These are phyloP conservation scores for Multifurca ochricompacta DNA, from an alignment of 768 basidiomycete genomes.

Conservation along the genomic window DNA sequence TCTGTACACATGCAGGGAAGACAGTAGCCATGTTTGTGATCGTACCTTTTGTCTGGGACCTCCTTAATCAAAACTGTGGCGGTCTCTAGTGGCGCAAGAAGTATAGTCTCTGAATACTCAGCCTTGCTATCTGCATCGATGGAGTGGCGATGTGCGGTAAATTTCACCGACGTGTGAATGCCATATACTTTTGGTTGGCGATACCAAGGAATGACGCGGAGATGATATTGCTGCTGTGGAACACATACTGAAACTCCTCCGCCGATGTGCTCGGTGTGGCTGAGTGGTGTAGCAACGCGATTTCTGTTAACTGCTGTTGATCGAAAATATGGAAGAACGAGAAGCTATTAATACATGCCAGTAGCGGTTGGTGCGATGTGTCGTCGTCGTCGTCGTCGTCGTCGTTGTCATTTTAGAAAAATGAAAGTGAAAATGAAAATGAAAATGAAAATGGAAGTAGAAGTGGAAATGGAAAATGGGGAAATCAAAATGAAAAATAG, in stretches of 20 bases:
- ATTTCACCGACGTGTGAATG: neutral
- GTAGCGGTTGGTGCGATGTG: neutral
- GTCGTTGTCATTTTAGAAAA: neutral
- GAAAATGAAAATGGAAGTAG: neutral
- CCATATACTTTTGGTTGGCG: neutral
- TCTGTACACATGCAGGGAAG: neutral
- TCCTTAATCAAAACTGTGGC: neutral
- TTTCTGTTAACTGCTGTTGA: neutral
- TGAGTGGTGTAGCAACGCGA: constrained; percentile 9
- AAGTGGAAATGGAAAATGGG: too few relatives aligned
- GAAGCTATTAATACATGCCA: constrained; percentile 10
- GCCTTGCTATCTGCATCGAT: neutral
- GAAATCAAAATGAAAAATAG: neutral
- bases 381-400: neutral
- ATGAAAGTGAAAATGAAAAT: neutral
- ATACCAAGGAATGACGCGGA: neutral
- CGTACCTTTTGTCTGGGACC: neutral
- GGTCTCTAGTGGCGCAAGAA: neutral
- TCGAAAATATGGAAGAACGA: constrained; percentile 1
- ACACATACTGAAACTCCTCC: neutral
- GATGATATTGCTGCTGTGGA: neutral
- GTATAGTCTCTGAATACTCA: neutral
- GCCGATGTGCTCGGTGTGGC: neutral
- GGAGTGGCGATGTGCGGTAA: neutral
- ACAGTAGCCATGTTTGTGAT: neutral